Conservation (phyloP, 2,329 filamentous ascomycete species). For the Claviceps maximensis region DNA sequence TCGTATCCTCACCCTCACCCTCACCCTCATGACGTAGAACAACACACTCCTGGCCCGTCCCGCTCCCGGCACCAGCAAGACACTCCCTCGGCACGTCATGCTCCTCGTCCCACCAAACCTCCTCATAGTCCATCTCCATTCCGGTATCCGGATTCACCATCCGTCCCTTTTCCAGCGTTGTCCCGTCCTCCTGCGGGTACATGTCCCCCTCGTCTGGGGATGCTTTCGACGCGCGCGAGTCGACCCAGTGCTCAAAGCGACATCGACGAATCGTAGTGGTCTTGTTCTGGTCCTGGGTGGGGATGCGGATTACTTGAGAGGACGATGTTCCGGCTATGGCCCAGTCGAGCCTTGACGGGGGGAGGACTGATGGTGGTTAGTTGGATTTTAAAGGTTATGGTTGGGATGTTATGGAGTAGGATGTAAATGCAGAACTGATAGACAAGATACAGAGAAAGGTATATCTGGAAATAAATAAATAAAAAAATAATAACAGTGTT, state of each 20-base stretch:
- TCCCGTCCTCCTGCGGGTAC: conserved; percentile 27
- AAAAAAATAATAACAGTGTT: no score
- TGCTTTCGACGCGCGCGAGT: conserved; percentile 32
- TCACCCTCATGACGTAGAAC: conserved; percentile 28
- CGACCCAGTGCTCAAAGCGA: conserved; percentile 46
- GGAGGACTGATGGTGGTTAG: no score
- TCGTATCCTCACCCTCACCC: conserved; percentile 9
- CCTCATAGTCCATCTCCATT: conserved; percentile 44
- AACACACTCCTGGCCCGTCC: conserved; percentile 13
- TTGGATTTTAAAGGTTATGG: not conserved
- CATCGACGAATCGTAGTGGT: conserved; percentile 18
- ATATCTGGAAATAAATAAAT: no score
- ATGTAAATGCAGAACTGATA: no score
- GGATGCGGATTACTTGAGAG: conserved; percentile 14
- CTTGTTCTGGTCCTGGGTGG: conserved; percentile 9
- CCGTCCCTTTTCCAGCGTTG: conserved; percentile 40
- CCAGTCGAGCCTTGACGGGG: conserved; percentile 41
- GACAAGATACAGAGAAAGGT: no score
- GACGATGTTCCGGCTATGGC: conserved; percentile 46
- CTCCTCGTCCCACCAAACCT: conserved; percentile 45
- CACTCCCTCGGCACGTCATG: no score
- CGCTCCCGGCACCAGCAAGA: not conserved
- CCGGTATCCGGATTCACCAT: conserved; percentile 48
- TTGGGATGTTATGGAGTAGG: no score
- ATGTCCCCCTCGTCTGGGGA: conserved; percentile 43